Percentiles rank a stretch among this genome's conserved stretches.
Evolutionary conservation across 805 yeast genomes (phyloP).

Genomic region (Brettanomyces anomalus): DNA sequence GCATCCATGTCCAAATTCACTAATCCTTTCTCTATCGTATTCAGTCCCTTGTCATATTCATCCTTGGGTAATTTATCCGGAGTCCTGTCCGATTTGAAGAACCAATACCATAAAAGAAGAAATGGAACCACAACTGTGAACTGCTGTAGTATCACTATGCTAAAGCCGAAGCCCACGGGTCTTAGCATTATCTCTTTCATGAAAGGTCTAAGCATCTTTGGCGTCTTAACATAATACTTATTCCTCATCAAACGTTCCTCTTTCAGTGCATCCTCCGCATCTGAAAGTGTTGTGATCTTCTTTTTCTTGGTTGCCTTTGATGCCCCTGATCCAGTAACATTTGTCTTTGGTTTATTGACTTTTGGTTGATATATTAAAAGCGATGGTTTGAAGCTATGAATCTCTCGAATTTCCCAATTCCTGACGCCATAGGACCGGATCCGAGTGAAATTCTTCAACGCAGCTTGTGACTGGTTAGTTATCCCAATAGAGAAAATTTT

Average conservation of each 20-base stretch:
- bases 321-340: neutral
- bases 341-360: conserved; percentile 12
- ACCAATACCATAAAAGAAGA: conserved; percentile 39
- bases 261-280: conserved; percentile 13
- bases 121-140: conserved; percentile 45
- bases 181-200: conserved; percentile 21
- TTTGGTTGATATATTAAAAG: conserved; percentile 18
- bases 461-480: neutral
- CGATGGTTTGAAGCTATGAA: neutral
- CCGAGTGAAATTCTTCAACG: neutral
- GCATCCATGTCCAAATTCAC: conserved; percentile 17
- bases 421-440: neutral
- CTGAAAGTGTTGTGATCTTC: conserved; percentile 5
- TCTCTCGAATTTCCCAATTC: neutral
- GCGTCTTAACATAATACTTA: conserved; percentile 24
- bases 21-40: conserved; percentile 33
- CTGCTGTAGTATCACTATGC: conserved; percentile 44
- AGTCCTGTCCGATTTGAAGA: conserved; percentile 33
- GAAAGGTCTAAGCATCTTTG: conserved; percentile 24
- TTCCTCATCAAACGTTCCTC: conserved; percentile 19
- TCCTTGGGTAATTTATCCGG: conserved; percentile 43
- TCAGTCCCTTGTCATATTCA: conserved; percentile 38
- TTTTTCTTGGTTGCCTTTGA: conserved; percentile 8
- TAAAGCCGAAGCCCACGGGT: conserved; percentile 31
- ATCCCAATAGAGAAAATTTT: neutral